phyloP scores from a whole-genome alignment of 2,329 filamentous ascomycete species.

The Sclerotinia minor region DNA sequence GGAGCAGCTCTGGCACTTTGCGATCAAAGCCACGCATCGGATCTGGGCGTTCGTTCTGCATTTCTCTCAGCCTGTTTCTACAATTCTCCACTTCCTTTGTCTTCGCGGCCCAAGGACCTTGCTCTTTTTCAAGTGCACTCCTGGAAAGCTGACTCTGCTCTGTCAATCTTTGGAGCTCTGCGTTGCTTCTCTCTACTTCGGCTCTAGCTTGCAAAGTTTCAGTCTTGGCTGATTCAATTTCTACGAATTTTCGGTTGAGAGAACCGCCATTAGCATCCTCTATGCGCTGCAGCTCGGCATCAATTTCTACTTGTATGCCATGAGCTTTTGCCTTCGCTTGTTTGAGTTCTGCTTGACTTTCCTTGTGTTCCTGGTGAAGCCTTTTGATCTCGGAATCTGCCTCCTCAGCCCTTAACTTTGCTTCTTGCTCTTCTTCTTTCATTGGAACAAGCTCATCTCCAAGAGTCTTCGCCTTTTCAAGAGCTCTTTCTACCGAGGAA shows the following conservation, averaged over 20 bases:
- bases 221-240: slow-evolving; percentile 59
- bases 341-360: slow-evolving; percentile 60
- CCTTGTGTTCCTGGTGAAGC: slow-evolving; percentile 63
- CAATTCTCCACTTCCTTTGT: slow-evolving; percentile 55
- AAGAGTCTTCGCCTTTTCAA: slow-evolving; percentile 33
- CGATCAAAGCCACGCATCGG: slow-evolving; percentile 64
- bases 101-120: slow-evolving; percentile 47
- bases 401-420: slow-evolving; percentile 54
- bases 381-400: slow-evolving; percentile 55
- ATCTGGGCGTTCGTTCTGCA: slow-evolving; percentile 59
- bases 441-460: slow-evolving; percentile 45
- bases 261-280: slow-evolving; percentile 68
- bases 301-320: slow-evolving; percentile 51
- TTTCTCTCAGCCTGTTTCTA: slow-evolving; percentile 50
- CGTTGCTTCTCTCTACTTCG: slow-evolving; percentile 46
- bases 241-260: slow-evolving; percentile 59
- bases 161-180: slow-evolving; percentile 43
- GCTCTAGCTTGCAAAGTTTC: slow-evolving; percentile 48
- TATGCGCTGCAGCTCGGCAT: slow-evolving; percentile 61
- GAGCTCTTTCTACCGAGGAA: slow-evolving; percentile 42
- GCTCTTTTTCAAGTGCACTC: slow-evolving; percentile 40
- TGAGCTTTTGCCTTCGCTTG: slow-evolving; percentile 51
- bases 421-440: slow-evolving; percentile 49
- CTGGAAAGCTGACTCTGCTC: slow-evolving; percentile 42
- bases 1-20: slow-evolving; percentile 63